Percentiles rank a stretch among this genome's conserved stretches.
Evolutionary conservation across 140 eudicot species (phyloP).

Genomic region (Stevia rebaudiana): DNA sequence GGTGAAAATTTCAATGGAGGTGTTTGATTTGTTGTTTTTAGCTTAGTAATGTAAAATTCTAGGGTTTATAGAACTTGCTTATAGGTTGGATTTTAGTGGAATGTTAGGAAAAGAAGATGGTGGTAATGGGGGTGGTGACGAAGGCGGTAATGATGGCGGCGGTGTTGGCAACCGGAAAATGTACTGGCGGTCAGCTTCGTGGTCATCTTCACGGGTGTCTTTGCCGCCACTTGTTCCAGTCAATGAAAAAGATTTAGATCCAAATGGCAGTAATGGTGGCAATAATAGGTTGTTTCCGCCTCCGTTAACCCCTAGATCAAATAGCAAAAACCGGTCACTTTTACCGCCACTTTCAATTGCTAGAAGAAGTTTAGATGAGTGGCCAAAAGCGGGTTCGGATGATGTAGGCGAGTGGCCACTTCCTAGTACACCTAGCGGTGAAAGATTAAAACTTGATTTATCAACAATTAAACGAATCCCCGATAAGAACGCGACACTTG

Average conservation of each 20-base stretch:
- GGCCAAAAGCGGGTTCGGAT: conserved; percentile 80
- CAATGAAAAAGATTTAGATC: conserved; percentile 39
- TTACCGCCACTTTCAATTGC: conserved; percentile 66
- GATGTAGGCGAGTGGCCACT: conserved; percentile 78
- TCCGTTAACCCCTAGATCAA: conserved; percentile 58
- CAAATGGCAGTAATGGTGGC: conserved; percentile 34
- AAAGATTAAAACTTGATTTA: conserved; percentile 70
- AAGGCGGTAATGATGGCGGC: conserved; percentile 16
- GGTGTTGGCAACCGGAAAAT: conserved; percentile 36
- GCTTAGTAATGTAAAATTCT: conserved; percentile 12
- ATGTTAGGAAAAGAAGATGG: conserved; percentile 58
- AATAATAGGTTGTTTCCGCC: conserved; percentile 26
- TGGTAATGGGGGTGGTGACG: conserved; percentile 14
- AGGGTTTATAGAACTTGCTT: conserved; percentile 12
- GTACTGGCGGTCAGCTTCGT: conserved; percentile 76
- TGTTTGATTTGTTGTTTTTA: conserved; percentile 2
- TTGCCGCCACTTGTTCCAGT: conserved; percentile 47
- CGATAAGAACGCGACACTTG: conserved; percentile 46
- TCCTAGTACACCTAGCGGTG: conserved; percentile 61
- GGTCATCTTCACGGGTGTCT: conserved; percentile 60
- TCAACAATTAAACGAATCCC: conserved; percentile 48
- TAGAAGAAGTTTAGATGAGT: conserved; percentile 70
- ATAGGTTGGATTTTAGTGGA: conserved; percentile 10
- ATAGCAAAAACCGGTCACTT: conserved; percentile 44
- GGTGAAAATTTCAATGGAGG: conserved; percentile 8